phyloP scores from a whole-genome alignment of 2,329 filamentous ascomycete species.

The Blumeria hordei region DNA sequence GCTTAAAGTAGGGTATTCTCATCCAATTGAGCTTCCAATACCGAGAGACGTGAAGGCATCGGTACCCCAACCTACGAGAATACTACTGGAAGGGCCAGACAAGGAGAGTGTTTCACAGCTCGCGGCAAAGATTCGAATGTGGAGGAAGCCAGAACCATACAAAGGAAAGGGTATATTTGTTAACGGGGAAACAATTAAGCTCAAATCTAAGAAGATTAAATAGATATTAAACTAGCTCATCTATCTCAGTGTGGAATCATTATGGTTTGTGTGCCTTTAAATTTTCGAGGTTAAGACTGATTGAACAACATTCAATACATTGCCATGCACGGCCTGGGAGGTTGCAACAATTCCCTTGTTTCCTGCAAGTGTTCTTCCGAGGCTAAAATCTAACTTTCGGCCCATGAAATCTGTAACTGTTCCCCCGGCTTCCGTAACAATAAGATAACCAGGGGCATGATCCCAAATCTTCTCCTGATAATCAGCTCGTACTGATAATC shows the following conservation, averaged over 20 bases:
- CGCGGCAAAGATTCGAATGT: slow-evolving; percentile 65
- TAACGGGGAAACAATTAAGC: slow-evolving; percentile 87
- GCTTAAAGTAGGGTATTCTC: slow-evolving; percentile 88
- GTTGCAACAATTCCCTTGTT: slow-evolving; percentile 93
- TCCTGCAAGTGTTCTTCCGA: slow-evolving; percentile 60
- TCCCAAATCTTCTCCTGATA: slow-evolving; percentile 99
- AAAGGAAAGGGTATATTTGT: slow-evolving; percentile 99
- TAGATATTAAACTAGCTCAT: slow-evolving; percentile 20
- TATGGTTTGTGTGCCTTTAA: neutral
- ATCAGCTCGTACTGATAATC: slow-evolving; percentile 59
- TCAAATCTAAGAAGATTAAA: slow-evolving; percentile 97
- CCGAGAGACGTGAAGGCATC: slow-evolving; percentile 66
- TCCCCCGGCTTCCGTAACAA: slow-evolving; percentile 84
- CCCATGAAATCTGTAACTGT: slow-evolving; percentile 76
- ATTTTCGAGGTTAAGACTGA: slow-evolving; percentile 36
- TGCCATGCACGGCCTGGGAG: slow-evolving; percentile 46
- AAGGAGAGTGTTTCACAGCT: slow-evolving; percentile 77
- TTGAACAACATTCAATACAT: slow-evolving; percentile 63
- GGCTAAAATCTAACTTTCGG: slow-evolving; percentile 62
- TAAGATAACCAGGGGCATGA: slow-evolving; percentile 81
- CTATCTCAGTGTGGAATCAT: neutral
- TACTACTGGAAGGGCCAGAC: slow-evolving; percentile 70
- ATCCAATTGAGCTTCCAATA: slow-evolving; percentile 75
- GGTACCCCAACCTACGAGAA: slow-evolving; percentile 72
- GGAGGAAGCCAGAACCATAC: slow-evolving; percentile 87